A percentile compares a stretch with the other conserved stretches of the same genome.
These are phyloP conservation scores for Nitzschia palea DNA, from an alignment of 108 stramenopile genomes.

Conservation along the genomic window DNA sequence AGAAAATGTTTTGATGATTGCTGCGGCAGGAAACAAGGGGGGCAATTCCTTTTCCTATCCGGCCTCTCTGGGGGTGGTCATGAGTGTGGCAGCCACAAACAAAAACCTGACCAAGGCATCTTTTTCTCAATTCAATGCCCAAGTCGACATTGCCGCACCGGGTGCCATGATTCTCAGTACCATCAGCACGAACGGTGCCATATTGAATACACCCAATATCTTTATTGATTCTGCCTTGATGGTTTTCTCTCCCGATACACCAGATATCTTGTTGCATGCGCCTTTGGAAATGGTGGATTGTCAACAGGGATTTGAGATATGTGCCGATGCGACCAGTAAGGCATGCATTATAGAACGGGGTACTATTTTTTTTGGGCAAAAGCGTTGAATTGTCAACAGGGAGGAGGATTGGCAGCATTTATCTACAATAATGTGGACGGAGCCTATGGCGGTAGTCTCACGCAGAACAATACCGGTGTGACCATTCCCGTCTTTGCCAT, in stretches of 20 bases:
- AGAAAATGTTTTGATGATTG: constrained; percentile 31
- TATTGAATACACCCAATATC: background rate
- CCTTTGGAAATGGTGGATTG: constrained; percentile 5
- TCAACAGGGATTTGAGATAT: constrained; percentile 2
- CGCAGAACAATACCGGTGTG: background rate
- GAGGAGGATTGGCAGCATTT: constrained; percentile 7
- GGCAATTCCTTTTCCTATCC: constrained; percentile 34
- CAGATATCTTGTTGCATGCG: background rate
- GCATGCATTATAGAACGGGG: constrained; percentile 19
- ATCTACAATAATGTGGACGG: constrained; percentile 17
- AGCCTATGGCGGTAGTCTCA: background rate
- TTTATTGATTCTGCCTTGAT: background rate
- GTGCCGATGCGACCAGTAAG: constrained; percentile 4
- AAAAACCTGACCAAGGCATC: background rate
- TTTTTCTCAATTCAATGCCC: constrained; percentile 31
- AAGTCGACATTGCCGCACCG: constrained; percentile 60
- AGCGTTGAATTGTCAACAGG: constrained; percentile 17
- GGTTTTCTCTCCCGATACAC: background rate
- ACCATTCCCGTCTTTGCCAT: background rate
- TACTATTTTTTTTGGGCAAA: constrained; percentile 10
- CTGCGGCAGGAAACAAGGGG: constrained; percentile 64
- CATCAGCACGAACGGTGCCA: background rate
- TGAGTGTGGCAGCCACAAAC: constrained; percentile 41
- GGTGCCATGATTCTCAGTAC: constrained; percentile 38
- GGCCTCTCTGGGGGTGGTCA: constrained; percentile 43